These are phyloP conservation scores for Tulasnella sp. DNA, from an alignment of 768 basidiomycete genomes.

Conservation along the genomic window DNA sequence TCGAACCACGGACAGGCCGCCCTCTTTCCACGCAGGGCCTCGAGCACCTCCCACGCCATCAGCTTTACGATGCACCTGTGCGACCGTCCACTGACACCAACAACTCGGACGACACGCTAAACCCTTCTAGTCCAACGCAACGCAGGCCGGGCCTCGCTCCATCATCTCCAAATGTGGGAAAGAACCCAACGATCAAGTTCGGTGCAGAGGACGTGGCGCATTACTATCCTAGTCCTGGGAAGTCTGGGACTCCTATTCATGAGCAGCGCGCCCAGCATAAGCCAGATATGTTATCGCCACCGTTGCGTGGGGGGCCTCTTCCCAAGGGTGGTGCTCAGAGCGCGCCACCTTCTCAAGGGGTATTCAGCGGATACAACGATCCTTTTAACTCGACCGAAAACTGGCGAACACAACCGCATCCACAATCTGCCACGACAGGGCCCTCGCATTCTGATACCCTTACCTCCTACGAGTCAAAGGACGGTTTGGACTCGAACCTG, in stretches of 20 bases:
- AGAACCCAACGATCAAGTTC: conserved; percentile 49
- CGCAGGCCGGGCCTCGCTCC: conserved; percentile 32
- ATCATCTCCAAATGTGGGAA: conserved; percentile 29
- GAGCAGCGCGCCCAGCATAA: conserved; percentile 1
- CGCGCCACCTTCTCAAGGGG: neutral
- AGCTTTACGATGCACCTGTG: conserved; percentile 83
- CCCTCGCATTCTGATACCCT: too few relatives aligned
- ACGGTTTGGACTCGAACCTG: too few relatives aligned
- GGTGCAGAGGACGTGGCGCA: conserved; percentile 62
- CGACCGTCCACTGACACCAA: conserved; percentile 21
- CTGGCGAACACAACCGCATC: too few relatives aligned
- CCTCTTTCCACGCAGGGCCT: conserved; percentile 26
- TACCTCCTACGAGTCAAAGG: too few relatives aligned
- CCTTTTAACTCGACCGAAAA: too few relatives aligned
- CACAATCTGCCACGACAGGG: too few relatives aligned
- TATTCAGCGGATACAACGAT: neutral
- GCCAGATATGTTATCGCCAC: neutral
- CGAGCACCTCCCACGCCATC: conserved; percentile 58
- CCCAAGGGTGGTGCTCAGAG: neutral
- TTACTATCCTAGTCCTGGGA: conserved; percentile 53
- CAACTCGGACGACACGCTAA: neutral
- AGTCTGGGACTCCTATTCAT: conserved; percentile 9
- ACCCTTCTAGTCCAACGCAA: neutral
- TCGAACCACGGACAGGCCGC: conserved; percentile 14
- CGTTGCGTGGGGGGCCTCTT: too few relatives aligned